Conservation (phyloP, 768 basidiomycete species). For the Pleurotus sapidus region DNA sequence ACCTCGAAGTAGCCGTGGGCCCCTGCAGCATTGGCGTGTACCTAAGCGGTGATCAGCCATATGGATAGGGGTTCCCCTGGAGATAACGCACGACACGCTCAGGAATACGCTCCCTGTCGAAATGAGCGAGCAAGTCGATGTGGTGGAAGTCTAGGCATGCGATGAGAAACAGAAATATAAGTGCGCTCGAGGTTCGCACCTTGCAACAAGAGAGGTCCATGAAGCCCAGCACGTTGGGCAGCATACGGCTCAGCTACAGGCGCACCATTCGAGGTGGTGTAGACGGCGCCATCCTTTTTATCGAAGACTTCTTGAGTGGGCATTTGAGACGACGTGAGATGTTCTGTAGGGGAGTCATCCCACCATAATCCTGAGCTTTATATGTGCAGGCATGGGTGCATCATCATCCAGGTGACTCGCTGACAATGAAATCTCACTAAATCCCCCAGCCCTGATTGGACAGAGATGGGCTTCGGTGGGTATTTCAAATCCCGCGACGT, state of each 20-base stretch:
- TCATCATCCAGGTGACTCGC: slow-evolving; percentile 2
- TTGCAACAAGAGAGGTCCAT: slow-evolving; percentile 87
- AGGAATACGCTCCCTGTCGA: slow-evolving; percentile 93
- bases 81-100: slow-evolving; percentile 74
- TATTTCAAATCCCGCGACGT: neutral
- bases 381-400: neutral
- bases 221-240: slow-evolving; percentile 67
- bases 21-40: slow-evolving; percentile 90
- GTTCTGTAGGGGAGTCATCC: neutral
- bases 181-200: slow-evolving; percentile 38
- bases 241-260: slow-evolving; percentile 76
- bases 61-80: slow-evolving; percentile 10
- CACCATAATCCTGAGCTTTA: neutral
- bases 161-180: slow-evolving; percentile 9
- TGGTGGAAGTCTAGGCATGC: slow-evolving; percentile 73
- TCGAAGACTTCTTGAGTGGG: slow-evolving; percentile 59
- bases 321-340: slow-evolving; percentile 37
- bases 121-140: slow-evolving; percentile 88
- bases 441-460: slow-evolving; percentile 7
- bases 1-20: slow-evolving; percentile 93
- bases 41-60: slow-evolving; percentile 41
- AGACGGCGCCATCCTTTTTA: slow-evolving; percentile 54
- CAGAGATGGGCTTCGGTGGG: neutral
- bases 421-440: neutral
- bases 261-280: slow-evolving; percentile 86